Conservation (phyloP, 345 rosid genomes). For the Durio zibethinus region DNA sequence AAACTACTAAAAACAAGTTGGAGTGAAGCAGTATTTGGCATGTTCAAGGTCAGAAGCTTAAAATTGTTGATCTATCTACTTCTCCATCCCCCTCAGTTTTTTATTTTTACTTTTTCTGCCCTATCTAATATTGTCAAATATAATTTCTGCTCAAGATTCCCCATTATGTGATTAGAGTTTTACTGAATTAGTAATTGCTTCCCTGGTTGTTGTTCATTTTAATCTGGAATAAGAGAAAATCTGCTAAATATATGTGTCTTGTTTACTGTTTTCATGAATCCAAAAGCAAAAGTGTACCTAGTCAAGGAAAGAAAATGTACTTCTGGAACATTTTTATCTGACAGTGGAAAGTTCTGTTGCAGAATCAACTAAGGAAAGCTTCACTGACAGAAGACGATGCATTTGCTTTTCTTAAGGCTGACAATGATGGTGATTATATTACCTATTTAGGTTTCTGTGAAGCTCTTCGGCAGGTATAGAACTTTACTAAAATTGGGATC, state of each 20-base stretch:
- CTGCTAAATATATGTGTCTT: background rate
- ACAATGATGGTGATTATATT: conserved; percentile 50
- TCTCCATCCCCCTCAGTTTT: background rate
- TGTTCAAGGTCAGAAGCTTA: conserved; percentile 68
- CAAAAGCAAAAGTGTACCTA: background rate
- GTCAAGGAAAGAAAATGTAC: background rate
- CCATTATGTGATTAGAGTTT: background rate
- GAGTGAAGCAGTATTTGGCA: conserved; percentile 93
- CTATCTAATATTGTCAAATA: background rate
- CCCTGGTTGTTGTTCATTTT: background rate
- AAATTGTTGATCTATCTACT: background rate
- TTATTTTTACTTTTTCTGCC: background rate
- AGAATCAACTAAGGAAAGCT: conserved; percentile 64
- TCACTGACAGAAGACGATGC: conserved; percentile 70
- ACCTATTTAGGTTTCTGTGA: conserved; percentile 69
- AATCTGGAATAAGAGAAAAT: background rate
- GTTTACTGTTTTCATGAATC: background rate
- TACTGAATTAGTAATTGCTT: background rate
- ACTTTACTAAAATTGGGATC: background rate
- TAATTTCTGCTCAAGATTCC: background rate
- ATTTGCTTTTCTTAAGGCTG: conserved; percentile 67
- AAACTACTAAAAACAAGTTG: conserved; percentile 75
- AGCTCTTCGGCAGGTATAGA: conserved; percentile 71
- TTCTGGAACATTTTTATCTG: conserved; percentile 22
- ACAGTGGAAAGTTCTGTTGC: conserved; percentile 25